phyloP scores from a whole-genome alignment of 164 flowering plant species.

The Sedum album region DNA sequence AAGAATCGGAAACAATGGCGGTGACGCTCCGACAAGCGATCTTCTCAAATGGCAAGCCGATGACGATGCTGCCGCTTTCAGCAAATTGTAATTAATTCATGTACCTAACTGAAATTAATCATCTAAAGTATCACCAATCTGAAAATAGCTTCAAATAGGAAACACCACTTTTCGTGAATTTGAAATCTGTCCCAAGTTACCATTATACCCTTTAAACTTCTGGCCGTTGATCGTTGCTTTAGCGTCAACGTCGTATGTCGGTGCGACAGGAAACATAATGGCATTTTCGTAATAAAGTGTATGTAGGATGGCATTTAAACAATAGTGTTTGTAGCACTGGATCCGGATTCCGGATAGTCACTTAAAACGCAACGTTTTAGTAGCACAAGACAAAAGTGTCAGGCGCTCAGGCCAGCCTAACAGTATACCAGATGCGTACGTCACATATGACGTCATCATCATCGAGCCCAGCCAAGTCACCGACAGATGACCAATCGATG shows the following conservation, averaged over 20 bases:
- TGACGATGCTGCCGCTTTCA: not conserved
- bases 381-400: no score
- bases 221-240: not conserved
- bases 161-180: not conserved
- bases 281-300: no score
- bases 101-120: not conserved
- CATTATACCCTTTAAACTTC: not conserved
- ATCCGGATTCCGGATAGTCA: no score
- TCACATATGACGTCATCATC: no score
- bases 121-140: not conserved
- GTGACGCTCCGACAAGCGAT: not conserved
- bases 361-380: no score
- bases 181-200: not conserved
- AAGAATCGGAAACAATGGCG: not conserved
- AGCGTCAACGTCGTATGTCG: not conserved
- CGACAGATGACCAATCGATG: no score
- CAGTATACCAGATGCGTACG: no score
- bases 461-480: no score
- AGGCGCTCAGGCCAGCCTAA: no score
- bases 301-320: no score
- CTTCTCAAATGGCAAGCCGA: not conserved
- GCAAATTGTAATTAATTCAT: not conserved
- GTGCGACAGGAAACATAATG: not conserved
- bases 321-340: no score
- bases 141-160: not conserved